phyloP scores from a whole-genome alignment of 345 rosid genomes.

The Brassica incana region DNA sequence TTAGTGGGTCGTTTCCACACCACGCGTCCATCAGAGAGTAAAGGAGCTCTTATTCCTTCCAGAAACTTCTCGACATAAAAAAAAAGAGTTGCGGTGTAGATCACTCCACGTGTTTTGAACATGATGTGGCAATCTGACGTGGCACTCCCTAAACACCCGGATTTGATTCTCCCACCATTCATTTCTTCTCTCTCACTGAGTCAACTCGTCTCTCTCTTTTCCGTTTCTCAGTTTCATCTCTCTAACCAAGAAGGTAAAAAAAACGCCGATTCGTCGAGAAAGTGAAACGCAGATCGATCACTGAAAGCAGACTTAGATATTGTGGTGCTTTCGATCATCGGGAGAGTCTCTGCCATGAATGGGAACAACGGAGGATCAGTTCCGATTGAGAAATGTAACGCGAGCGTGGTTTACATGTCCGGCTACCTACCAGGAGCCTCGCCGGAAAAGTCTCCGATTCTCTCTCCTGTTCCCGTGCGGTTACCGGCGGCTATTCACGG shows the following conservation, averaged over 20 bases:
- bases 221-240: not conserved
- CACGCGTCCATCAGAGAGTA: not conserved
- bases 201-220: not conserved
- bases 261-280: not conserved
- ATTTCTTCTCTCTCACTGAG: not conserved
- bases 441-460: conserved; percentile 63
- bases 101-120: not conserved
- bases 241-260: not conserved
- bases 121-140: not conserved
- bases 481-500: conserved; percentile 36
- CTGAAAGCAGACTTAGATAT: not conserved
- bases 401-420: conserved; percentile 56
- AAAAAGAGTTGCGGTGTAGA: not conserved
- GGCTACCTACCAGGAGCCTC: conserved; percentile 75
- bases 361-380: conserved; percentile 35
- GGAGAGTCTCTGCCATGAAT: conserved; percentile 31
- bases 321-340: not conserved
- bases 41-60: not conserved
- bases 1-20: not conserved
- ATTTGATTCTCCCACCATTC: not conserved
- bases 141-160: not conserved
- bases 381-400: conserved; percentile 42
- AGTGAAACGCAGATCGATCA: not conserved
- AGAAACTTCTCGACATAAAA: not conserved
- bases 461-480: conserved; percentile 48